Percentiles rank a stretch among this genome's conserved stretches.
Conservation (phyloP, 1,284 basidiomycete genomes). For the Microbotryum lychnidis-dioicae region DNA sequence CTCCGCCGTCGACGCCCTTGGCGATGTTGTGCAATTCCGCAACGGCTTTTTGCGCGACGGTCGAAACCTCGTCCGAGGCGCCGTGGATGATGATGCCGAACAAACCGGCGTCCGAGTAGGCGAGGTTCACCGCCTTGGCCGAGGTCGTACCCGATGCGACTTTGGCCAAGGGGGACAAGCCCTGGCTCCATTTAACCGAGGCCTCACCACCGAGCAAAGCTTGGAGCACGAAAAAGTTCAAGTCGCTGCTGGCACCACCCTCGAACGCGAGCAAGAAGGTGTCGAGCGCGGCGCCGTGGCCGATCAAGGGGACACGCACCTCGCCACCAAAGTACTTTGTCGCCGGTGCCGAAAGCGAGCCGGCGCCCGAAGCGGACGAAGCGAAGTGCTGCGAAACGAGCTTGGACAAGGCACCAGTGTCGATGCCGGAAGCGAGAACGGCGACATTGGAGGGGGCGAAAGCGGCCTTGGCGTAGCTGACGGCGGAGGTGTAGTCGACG, state of each 20-base stretch:
- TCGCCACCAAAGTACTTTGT: slow-evolving; percentile 77
- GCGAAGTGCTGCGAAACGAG: slow-evolving; percentile 65
- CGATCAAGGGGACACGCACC: slow-evolving; percentile 60
- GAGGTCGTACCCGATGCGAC: slow-evolving; percentile 43
- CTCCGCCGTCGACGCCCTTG: slow-evolving; percentile 54
- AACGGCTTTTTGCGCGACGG: slow-evolving; percentile 58
- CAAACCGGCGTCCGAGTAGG: slow-evolving; percentile 82
- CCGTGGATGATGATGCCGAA: slow-evolving; percentile 71
- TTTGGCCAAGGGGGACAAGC: slow-evolving; percentile 58
- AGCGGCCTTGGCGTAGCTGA: slow-evolving; percentile 60
- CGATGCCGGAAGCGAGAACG: slow-evolving; percentile 76
- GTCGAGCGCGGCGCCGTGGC: slow-evolving; percentile 53
- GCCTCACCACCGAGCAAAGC: slow-evolving; percentile 61
- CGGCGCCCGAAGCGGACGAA: slow-evolving; percentile 41
- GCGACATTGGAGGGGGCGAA: slow-evolving; percentile 68
- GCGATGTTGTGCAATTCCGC: slow-evolving; percentile 57
- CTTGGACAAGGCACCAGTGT: slow-evolving; percentile 57
- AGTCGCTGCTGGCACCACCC: slow-evolving; percentile 49
- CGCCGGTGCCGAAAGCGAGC: slow-evolving; percentile 43
- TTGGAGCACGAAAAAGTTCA: slow-evolving; percentile 67
- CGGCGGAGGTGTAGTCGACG: slow-evolving; percentile 55
- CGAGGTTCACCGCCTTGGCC: slow-evolving; percentile 64
- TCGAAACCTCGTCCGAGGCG: slow-evolving; percentile 47
- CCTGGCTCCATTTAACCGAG: slow-evolving; percentile 75
- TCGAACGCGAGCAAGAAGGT: slow-evolving; percentile 36